phyloP scores from a whole-genome alignment of 2,329 filamentous ascomycete species.

The Amesomyces nigricolor region DNA sequence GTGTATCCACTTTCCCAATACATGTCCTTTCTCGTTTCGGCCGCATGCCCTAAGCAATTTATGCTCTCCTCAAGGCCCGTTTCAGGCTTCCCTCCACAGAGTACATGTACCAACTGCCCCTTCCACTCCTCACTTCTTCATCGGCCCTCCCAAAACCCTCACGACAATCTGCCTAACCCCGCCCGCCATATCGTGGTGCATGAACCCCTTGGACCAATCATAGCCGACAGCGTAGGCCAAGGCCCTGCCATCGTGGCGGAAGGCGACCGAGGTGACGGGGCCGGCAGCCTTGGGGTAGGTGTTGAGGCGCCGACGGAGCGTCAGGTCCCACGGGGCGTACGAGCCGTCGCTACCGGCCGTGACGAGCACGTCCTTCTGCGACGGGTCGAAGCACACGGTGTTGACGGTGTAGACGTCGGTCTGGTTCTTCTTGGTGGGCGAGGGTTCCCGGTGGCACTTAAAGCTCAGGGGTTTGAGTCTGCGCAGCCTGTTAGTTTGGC shows the following conservation, averaged over 20 bases:
- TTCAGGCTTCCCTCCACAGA: neutral
- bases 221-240: conserved; percentile 61
- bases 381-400: conserved; percentile 30
- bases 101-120: conserved; percentile 3
- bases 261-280: conserved; percentile 57
- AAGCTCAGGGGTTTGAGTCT: conserved; percentile 29
- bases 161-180: conserved; percentile 27
- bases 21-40: too few species aligned
- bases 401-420: conserved; percentile 33
- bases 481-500: neutral
- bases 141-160: conserved; percentile 25
- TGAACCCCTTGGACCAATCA: conserved; percentile 65
- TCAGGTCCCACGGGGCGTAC: conserved; percentile 52
- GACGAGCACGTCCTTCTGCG: conserved; percentile 23
- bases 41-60: conserved; percentile 5
- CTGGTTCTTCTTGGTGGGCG: conserved; percentile 10
- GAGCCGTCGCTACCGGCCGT: conserved; percentile 35
- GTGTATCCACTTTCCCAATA: too few species aligned
- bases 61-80: conserved; percentile 7
- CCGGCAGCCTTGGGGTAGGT: conserved; percentile 46
- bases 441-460: conserved; percentile 30
- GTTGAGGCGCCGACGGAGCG: conserved; percentile 44
- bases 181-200: conserved; percentile 17
- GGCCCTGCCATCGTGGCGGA: conserved; percentile 54
- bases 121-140: conserved; percentile 10